A percentile compares a stretch with the other conserved stretches of the same genome.
Evolutionary conservation across 257 asterid species (phyloP).

Genomic region (Primulina huaijiensis): DNA sequence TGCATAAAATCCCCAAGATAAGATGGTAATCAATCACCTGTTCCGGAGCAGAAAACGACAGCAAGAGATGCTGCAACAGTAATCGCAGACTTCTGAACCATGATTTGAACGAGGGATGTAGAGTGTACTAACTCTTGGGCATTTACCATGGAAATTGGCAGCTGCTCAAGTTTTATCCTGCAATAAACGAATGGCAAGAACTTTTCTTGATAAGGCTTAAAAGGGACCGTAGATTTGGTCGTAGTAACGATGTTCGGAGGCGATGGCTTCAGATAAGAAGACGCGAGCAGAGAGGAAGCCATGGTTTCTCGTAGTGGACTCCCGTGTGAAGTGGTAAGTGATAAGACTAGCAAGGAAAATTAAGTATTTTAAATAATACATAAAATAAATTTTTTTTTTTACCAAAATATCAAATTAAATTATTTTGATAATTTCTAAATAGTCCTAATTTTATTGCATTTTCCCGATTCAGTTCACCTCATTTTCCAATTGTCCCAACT

Average conservation of each 20-base stretch:
- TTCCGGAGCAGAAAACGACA: conserved; percentile 42
- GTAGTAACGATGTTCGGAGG: conserved; percentile 14
- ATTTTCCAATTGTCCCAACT: too few species aligned
- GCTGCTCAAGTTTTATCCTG: conserved; percentile 25
- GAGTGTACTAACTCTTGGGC: conserved; percentile 12
- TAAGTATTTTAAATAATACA: too few species aligned
- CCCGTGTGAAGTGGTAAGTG: conserved; percentile 23
- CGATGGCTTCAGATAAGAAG: conserved; percentile 27
- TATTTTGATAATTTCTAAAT: too few species aligned
- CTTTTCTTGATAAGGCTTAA: conserved; percentile 6
- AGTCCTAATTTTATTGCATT: too few species aligned
- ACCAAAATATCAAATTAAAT: too few species aligned
- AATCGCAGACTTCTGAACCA: conserved; percentile 32
- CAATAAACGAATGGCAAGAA: conserved; percentile 28
- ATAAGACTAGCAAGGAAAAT: conserved; percentile 22
- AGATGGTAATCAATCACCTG: conserved; percentile 45
- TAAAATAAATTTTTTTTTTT: too few species aligned
- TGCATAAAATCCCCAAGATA: conserved; percentile 15
- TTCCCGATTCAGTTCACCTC: too few species aligned
- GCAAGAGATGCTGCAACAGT: conserved; percentile 56
- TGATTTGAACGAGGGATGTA: conserved; percentile 15
- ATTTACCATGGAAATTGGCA: background rate
- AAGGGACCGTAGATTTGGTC: conserved; percentile 23
- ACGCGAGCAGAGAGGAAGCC: conserved; percentile 41
- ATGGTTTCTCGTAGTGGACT: conserved; percentile 20